Conservation (phyloP, 1,139 yeast genomes). For the Yamadazyma kanchanaburiensis region DNA sequence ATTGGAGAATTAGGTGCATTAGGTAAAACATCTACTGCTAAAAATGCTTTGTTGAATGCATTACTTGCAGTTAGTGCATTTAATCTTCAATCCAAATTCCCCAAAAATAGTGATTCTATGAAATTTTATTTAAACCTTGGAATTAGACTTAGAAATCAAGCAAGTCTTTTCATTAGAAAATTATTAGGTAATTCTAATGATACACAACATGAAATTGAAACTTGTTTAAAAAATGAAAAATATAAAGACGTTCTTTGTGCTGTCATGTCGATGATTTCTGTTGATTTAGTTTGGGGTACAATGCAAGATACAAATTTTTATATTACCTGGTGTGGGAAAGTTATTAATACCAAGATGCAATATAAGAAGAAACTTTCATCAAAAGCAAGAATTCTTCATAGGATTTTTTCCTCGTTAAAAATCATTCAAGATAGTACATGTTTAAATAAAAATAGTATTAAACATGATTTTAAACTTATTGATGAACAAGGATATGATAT, state of each 20-base stretch:
- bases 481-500: constrained; percentile 37
- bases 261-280: constrained; percentile 80
- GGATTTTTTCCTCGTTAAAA: constrained; percentile 73
- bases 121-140: constrained; percentile 71
- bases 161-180: constrained; percentile 61
- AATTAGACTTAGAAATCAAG: constrained; percentile 69
- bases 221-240: constrained; percentile 62
- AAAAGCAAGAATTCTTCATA: constrained; percentile 73
- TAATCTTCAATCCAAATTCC: constrained; percentile 70
- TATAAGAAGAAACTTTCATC: constrained; percentile 65
- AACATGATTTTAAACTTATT: constrained; percentile 30
- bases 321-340: constrained; percentile 72
- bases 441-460: constrained; percentile 35
- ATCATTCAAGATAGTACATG: constrained; percentile 73
- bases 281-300: constrained; percentile 89
- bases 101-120: constrained; percentile 59
- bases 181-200: constrained; percentile 35
- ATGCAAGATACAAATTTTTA: constrained; percentile 83
- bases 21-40: constrained; percentile 73
- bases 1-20: constrained; percentile 75
- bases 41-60: constrained; percentile 77
- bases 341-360: constrained; percentile 66
- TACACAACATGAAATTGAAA: constrained; percentile 35
- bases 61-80: constrained; percentile 79
- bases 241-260: constrained; percentile 85